These are phyloP conservation scores for Kingdonia uniflora DNA, from an alignment of 164 flowering plant genomes.

Conservation along the genomic window DNA sequence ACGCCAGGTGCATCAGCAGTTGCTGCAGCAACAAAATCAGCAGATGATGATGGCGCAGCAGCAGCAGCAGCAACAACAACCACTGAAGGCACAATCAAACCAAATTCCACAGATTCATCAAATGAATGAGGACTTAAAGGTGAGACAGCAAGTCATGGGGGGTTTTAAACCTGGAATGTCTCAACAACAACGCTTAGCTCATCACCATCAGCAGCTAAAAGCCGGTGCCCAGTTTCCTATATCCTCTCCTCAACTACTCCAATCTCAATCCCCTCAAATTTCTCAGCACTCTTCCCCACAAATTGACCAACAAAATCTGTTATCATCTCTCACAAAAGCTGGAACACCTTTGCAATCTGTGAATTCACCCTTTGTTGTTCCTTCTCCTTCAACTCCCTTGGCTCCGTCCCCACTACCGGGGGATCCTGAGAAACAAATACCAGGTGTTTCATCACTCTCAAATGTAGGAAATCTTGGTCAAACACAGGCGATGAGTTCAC, in stretches of 20 bases:
- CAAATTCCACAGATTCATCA: constrained; percentile 55
- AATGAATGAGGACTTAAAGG: constrained; percentile 53
- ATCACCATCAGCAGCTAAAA: constrained; percentile 53
- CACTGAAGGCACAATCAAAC: constrained; percentile 43
- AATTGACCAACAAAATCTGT: constrained; percentile 67
- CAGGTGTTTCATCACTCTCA: constrained; percentile 46
- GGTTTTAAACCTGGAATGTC: constrained; percentile 44
- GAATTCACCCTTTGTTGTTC: constrained; percentile 65
- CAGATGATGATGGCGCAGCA: constrained; percentile 16
- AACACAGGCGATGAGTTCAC: constrained; percentile 32
- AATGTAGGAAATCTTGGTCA: constrained; percentile 54
- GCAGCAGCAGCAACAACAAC: constrained; percentile 19
- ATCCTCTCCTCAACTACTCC: constrained; percentile 62
- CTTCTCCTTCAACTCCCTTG: constrained; percentile 80
- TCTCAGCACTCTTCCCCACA: constrained; percentile 74
- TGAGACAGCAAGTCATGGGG: constrained; percentile 39
- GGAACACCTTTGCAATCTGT: constrained; percentile 74
- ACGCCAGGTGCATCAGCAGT: constrained; percentile 23
- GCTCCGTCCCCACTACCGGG: constrained; percentile 82
- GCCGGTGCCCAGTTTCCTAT: constrained; percentile 50
- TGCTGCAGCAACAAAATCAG: constrained; percentile 11
- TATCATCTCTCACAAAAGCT: constrained; percentile 38
- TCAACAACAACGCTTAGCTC: constrained; percentile 49
- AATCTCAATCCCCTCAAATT: constrained; percentile 65
- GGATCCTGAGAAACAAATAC: constrained; percentile 54